Percentiles rank a stretch among this genome's conserved stretches.
Evolutionary conservation across 164 flowering plant genomes (phyloP).

Genomic region (Sedum album): DNA sequence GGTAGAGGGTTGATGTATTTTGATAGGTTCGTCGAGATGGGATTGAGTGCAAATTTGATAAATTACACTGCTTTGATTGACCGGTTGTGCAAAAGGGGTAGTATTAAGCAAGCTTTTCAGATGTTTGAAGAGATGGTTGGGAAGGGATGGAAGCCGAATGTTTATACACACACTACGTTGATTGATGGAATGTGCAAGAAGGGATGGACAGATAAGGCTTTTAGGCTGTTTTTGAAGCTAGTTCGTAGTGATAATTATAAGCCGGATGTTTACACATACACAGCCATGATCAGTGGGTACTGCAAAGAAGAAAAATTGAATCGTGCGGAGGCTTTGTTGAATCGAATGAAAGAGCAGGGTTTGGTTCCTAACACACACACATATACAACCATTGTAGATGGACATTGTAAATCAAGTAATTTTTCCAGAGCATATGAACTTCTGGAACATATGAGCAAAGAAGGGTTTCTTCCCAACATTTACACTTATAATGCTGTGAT

Average conservation of each 20-base stretch:
- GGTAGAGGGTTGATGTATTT: conserved; percentile 49
- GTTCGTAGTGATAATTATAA: conserved; percentile 70
- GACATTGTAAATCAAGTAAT: conserved; percentile 65
- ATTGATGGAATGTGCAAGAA: conserved; percentile 91
- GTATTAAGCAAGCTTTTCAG: conserved; percentile 79
- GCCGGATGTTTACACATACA: conserved; percentile 85
- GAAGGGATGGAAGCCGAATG: conserved; percentile 84
- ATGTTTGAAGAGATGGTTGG: conserved; percentile 77
- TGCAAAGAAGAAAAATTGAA: conserved; percentile 78
- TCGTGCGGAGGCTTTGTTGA: conserved; percentile 78
- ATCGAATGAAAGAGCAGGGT: conserved; percentile 74
- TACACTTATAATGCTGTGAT: conserved; percentile 64
- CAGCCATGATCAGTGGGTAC: conserved; percentile 82
- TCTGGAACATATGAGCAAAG: conserved; percentile 48
- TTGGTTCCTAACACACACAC: conserved; percentile 65
- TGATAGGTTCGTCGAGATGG: conserved; percentile 45
- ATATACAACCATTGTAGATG: conserved; percentile 72
- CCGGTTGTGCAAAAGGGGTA: conserved; percentile 72
- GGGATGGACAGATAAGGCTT: conserved; percentile 95
- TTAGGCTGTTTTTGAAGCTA: conserved; percentile 78
- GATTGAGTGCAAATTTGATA: conserved; percentile 61
- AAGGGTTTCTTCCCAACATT: conserved; percentile 57
- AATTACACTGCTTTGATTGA: conserved; percentile 62
- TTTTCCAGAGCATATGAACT: conserved; percentile 59
- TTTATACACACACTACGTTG: conserved; percentile 72